Percentiles rank a stretch among this genome's conserved stretches.
Conservation (phyloP, 2,329 filamentous ascomycete genomes). For the Xylariomycetidae sp. region DNA sequence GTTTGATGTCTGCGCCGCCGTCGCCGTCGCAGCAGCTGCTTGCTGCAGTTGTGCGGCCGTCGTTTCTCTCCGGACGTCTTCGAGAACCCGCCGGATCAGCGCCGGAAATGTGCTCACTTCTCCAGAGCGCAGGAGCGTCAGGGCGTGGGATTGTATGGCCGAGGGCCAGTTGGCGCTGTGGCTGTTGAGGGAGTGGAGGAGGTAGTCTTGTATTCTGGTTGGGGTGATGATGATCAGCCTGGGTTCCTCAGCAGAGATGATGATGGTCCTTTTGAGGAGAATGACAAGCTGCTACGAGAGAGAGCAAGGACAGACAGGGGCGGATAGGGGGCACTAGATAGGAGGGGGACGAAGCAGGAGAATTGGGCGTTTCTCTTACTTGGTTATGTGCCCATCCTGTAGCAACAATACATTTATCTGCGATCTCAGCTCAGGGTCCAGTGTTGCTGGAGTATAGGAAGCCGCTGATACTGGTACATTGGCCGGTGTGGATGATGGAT, state of each 20-base stretch:
- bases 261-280: too few relatives aligned
- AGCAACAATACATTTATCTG: constrained; percentile 58
- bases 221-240: constrained; percentile 1
- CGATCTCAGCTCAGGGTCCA: constrained; percentile 58
- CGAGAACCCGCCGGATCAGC: constrained; percentile 56
- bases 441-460: constrained; percentile 55
- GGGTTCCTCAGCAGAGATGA: too few relatives aligned
- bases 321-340: too few relatives aligned
- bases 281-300: too few relatives aligned
- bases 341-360: too few relatives aligned
- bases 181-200: constrained; percentile 58
- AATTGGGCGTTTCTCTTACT: too few relatives aligned
- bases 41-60: too few relatives aligned
- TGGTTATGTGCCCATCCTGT: constrained; percentile 53
- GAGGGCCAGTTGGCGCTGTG: constrained; percentile 60
- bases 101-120: constrained; percentile 56
- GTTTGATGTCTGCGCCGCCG: constrained; percentile 4
- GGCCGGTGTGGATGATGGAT: constrained; percentile 50
- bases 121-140: constrained; percentile 55
- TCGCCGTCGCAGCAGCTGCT: constrained; percentile 17
- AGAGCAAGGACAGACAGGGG: too few relatives aligned
- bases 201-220: constrained; percentile 57
- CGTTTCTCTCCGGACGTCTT: constrained; percentile 55
- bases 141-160: constrained; percentile 53
- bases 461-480: constrained; percentile 57